These are phyloP conservation scores for Babesia ovata DNA, from an alignment of 169 alveolate species.

Conservation along the genomic window DNA sequence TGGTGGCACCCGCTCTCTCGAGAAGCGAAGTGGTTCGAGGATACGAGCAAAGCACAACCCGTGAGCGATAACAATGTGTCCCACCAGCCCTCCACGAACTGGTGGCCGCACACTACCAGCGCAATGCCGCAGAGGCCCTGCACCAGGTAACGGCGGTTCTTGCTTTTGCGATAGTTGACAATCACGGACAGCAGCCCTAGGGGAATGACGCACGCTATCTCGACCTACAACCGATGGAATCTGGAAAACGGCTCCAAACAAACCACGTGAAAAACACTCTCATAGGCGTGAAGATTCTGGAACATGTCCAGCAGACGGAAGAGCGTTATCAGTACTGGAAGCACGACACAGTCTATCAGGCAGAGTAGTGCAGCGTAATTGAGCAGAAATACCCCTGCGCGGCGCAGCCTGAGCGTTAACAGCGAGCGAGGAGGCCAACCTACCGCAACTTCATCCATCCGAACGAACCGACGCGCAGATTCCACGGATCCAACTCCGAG, in stretches of 20 bases:
- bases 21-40: slow-evolving; percentile 41
- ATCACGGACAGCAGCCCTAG: slow-evolving; percentile 46
- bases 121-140: slow-evolving; percentile 46
- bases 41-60: slow-evolving; percentile 67
- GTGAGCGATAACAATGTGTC: slow-evolving; percentile 37
- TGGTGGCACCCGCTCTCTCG: slow-evolving; percentile 20
- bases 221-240: slow-evolving; percentile 28
- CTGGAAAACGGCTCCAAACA: neutral
- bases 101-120: slow-evolving; percentile 20
- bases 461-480: neutral
- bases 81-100: slow-evolving; percentile 12
- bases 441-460: slow-evolving; percentile 12
- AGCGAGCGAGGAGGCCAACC: neutral
- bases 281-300: slow-evolving; percentile 10
- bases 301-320: slow-evolving; percentile 47
- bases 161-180: slow-evolving; percentile 50
- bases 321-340: slow-evolving; percentile 44
- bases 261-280: slow-evolving; percentile 34
- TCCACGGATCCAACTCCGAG: neutral
- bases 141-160: neutral
- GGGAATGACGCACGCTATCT: slow-evolving; percentile 47
- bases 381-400: slow-evolving; percentile 32
- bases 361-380: slow-evolving; percentile 62
- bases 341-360: slow-evolving; percentile 62
- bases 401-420: neutral